Percentiles rank a stretch among this genome's conserved stretches.
phyloP scores from a whole-genome alignment of 371 early-diverging fungal genomes.

The Mortierella sp. region DNA sequence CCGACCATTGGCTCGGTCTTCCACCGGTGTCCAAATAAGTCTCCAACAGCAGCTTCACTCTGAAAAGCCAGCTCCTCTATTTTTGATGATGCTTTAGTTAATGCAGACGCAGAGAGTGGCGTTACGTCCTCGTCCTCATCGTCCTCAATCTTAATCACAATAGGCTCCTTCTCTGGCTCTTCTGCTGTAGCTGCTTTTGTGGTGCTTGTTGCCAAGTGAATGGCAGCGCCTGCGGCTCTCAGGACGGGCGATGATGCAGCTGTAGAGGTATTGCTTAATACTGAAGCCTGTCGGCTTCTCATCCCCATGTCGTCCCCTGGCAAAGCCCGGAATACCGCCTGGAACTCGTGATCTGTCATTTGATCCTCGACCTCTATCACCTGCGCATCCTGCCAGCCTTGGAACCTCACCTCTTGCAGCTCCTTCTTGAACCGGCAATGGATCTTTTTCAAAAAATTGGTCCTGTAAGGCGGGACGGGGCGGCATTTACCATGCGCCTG shows the following conservation, averaged over 20 bases:
- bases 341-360: constrained; percentile 28
- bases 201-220: neutral
- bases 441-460: constrained; percentile 46
- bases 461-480: constrained; percentile 27
- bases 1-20: constrained; percentile 46
- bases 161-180: neutral
- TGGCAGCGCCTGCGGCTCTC: neutral
- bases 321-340: constrained; percentile 11
- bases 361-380: constrained; percentile 39
- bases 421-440: constrained; percentile 40
- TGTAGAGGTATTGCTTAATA: neutral
- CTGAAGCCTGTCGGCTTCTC: constrained; percentile 20
- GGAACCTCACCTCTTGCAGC: constrained; percentile 42
- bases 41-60: constrained; percentile 38
- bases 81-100: neutral
- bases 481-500: constrained; percentile 25
- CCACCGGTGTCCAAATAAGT: constrained; percentile 47
- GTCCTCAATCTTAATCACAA: constrained; percentile 47
- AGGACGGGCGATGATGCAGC: constrained; percentile 15
- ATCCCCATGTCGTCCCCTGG: constrained; percentile 5
- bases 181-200: neutral
- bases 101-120: neutral
- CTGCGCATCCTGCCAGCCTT: constrained; percentile 52
- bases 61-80: constrained; percentile 15
- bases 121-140: constrained; percentile 17